phyloP scores from a whole-genome alignment of 345 rosid species.

The Heritiera fomes region DNA sequence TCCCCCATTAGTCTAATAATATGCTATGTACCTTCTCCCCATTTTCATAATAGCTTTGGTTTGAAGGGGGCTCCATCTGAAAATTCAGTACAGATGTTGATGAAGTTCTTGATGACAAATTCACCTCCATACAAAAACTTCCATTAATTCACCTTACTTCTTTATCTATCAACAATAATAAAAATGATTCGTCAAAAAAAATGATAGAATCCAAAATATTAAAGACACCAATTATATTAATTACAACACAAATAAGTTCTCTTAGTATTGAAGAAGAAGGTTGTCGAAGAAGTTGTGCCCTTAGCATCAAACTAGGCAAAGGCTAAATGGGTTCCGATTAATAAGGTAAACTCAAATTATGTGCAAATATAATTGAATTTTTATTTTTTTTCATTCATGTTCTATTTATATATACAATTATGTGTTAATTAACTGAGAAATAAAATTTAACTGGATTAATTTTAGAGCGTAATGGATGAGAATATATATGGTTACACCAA shows the following conservation, averaged over 20 bases:
- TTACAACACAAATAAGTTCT: neutral
- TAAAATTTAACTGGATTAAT: no score
- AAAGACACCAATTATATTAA: no score
- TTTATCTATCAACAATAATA: neutral
- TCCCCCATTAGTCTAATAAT: neutral
- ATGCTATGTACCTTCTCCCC: conserved; percentile 45
- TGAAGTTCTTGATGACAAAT: conserved; percentile 44
- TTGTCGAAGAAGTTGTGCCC: conserved; percentile 33
- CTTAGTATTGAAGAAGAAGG: conserved; percentile 45
- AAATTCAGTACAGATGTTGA: conserved; percentile 37
- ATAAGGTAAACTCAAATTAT: conserved; percentile 30
- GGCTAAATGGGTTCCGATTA: conserved; percentile 40
- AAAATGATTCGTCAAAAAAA: no score
- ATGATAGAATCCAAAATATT: neutral
- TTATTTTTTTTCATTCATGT: no score
- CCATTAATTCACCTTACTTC: neutral
- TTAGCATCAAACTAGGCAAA: conserved; percentile 35
- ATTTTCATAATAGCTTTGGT: conserved; percentile 51
- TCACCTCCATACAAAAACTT: conserved; percentile 36
- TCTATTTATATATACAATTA: no score
- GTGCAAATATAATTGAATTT: no score
- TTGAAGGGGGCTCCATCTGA: conserved; percentile 78
- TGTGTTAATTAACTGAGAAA: no score
- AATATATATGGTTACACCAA: no score
- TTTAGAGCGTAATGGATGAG: no score